Evolutionary conservation across 1,284 basidiomycete genomes (phyloP).

Genomic region (Cutaneotrichosporon mucoides): DNA sequence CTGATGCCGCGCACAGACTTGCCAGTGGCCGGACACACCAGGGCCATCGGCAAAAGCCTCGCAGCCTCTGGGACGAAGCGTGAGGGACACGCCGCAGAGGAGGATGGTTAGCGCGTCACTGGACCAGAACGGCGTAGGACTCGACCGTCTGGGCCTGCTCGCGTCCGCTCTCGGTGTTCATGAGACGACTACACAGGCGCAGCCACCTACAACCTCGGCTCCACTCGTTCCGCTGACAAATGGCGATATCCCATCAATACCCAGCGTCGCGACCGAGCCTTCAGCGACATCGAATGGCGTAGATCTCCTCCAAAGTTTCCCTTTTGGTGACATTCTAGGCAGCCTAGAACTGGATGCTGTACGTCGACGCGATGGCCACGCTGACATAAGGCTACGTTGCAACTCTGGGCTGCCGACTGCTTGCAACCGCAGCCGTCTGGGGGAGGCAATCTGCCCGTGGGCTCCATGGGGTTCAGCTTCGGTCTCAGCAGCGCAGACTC

Average conservation of each 20-base stretch:
- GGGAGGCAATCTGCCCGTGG: neutral
- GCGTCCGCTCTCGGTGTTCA: neutral
- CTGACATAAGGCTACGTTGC: neutral
- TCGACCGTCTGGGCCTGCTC: neutral
- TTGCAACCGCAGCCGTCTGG: neutral
- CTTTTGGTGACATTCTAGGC: neutral
- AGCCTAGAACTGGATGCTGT: neutral
- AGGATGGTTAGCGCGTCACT: no score
- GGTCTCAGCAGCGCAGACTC: no score
- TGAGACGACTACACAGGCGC: neutral
- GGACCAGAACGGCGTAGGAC: no score
- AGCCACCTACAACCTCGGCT: neutral
- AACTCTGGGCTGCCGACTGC: neutral
- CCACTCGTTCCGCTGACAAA: no score
- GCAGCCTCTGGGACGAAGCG: no score
- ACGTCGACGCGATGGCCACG: neutral
- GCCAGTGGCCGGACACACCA: no score
- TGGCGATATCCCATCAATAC: no score
- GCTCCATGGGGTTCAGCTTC: neutral
- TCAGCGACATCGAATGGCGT: neutral
- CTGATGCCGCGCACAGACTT: no score
- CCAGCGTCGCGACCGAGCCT: no score
- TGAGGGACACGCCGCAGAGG: no score
- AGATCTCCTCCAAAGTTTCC: neutral
- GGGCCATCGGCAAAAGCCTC: no score